Evolutionary conservation across 2,329 filamentous ascomycete genomes (phyloP).

Genomic region (Harringtonia lauricola): DNA sequence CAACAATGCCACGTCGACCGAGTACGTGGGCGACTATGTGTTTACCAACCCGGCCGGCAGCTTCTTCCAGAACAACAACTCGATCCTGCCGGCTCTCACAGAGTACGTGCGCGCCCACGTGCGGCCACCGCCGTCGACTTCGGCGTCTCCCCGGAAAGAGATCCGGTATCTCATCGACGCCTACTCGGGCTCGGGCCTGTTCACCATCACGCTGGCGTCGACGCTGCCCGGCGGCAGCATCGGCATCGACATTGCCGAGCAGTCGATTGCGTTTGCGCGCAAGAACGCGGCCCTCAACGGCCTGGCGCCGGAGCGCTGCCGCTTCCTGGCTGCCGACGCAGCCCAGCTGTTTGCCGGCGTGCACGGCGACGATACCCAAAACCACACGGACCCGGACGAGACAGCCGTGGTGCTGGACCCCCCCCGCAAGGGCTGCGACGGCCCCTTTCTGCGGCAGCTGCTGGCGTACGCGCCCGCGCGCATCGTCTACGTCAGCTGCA

Average conservation of each 20-base stretch:
- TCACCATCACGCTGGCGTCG: slow-evolving; percentile 83
- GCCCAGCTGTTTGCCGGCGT: slow-evolving; percentile 69
- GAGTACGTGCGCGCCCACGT: slow-evolving; percentile 76
- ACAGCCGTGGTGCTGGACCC: slow-evolving; percentile 94
- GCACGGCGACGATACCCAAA: slow-evolving; percentile 34
- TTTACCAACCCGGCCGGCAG: slow-evolving; percentile 88
- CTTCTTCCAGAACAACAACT: slow-evolving; percentile 99
- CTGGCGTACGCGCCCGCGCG: slow-evolving; percentile 65
- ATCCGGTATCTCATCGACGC: slow-evolving; percentile 89
- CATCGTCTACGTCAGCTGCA: slow-evolving; percentile 92
- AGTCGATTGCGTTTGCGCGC: slow-evolving; percentile 68
- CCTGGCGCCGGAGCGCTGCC: slow-evolving; percentile 54
- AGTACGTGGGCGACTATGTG: slow-evolving; percentile 75
- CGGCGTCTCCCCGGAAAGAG: slow-evolving; percentile 21
- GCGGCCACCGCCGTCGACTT: slow-evolving; percentile 31
- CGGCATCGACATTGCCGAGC: slow-evolving; percentile 79
- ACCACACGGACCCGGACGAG: slow-evolving; percentile 64
- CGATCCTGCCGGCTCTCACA: slow-evolving; percentile 80
- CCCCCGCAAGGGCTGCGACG: slow-evolving; percentile 90
- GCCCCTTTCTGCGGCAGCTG: slow-evolving; percentile 71
- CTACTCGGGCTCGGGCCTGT: slow-evolving; percentile 93
- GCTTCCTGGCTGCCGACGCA: slow-evolving; percentile 85
- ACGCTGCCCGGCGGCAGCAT: slow-evolving; percentile 72
- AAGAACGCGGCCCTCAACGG: slow-evolving; percentile 70
- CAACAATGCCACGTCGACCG: slow-evolving; percentile 68